Conservation (phyloP, 163 green algal genomes). For the Trebouxia gelatinosa region DNA sequence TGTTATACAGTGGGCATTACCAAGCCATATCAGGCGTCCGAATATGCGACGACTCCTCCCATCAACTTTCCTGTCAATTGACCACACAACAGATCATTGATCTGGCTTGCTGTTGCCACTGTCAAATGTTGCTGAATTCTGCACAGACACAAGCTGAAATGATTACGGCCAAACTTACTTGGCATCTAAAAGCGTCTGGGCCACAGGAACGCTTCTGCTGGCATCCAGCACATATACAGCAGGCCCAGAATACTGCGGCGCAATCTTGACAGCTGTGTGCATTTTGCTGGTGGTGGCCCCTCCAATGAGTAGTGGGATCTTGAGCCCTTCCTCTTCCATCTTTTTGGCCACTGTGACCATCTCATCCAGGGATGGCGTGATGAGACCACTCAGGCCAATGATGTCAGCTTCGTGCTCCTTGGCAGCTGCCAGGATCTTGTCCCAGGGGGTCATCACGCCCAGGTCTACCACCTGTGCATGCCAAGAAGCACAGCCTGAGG, state of each 20-base stretch:
- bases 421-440: slow-evolving; percentile 93
- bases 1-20: too few species aligned
- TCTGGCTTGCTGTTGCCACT: too few species aligned
- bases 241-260: slow-evolving; percentile 84
- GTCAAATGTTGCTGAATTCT: too few species aligned
- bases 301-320: slow-evolving; percentile 91
- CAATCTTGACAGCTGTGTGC: slow-evolving; percentile 99
- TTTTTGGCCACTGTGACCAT: slow-evolving; percentile 96
- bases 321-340: slow-evolving; percentile 91
- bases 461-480: slow-evolving; percentile 88
- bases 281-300: slow-evolving; percentile 98
- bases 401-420: slow-evolving; percentile 92
- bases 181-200: slow-evolving; percentile 85
- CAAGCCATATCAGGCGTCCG: too few species aligned
- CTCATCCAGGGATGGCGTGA: slow-evolving; percentile 97
- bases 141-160: too few species aligned
- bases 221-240: slow-evolving; percentile 97
- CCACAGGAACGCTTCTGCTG: slow-evolving; percentile 88
- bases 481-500: too few species aligned
- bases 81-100: too few species aligned
- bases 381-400: slow-evolving; percentile 93
- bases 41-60: too few species aligned
- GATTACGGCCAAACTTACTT: too few species aligned
- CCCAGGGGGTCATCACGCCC: slow-evolving; percentile 94
- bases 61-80: too few species aligned